These are phyloP conservation scores for Pharnaceum exiguum DNA, from an alignment of 148 eudicot genomes.

Conservation along the genomic window DNA sequence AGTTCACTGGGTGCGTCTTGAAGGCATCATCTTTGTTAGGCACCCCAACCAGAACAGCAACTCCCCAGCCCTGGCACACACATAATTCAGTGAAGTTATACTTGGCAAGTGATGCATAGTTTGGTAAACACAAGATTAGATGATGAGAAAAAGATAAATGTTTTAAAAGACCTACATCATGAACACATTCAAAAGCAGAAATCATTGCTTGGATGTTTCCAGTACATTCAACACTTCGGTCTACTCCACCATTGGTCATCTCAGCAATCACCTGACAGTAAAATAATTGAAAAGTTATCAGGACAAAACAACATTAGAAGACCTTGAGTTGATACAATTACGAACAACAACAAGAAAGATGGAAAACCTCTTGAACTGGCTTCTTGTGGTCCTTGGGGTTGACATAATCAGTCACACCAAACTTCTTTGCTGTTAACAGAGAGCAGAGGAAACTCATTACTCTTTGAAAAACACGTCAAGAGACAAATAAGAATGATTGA, in stretches of 20 bases:
- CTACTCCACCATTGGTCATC: constrained; percentile 58
- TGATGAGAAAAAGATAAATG: too few relatives aligned
- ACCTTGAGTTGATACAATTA: not conserved
- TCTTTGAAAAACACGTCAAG: not conserved
- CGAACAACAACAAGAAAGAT: too few relatives aligned
- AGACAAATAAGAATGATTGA: not conserved
- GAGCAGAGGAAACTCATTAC: not conserved
- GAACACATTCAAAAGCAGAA: constrained; percentile 59
- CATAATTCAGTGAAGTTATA: too few relatives aligned
- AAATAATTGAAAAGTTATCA: too few relatives aligned
- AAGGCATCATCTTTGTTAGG: constrained; percentile 49
- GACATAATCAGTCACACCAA: constrained; percentile 48
- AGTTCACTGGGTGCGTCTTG: constrained; percentile 42
- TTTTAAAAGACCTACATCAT: constrained; percentile 55
- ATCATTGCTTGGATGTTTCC: constrained; percentile 60
- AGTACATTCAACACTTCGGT: constrained; percentile 50
- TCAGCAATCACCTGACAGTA: constrained; percentile 28
- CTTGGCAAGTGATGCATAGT: too few relatives aligned
- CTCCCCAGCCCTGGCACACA: constrained; percentile 49
- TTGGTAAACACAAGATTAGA: not conserved
- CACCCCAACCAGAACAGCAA: constrained; percentile 53
- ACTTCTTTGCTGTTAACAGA: constrained; percentile 39
- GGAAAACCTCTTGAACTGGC: constrained; percentile 38
- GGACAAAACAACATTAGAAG: not conserved
- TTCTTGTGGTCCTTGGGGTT: constrained; percentile 45